Base-by-base conservation (phyloP, 2,329 filamentous ascomycete species). In the Alternaria dauci region DNA sequence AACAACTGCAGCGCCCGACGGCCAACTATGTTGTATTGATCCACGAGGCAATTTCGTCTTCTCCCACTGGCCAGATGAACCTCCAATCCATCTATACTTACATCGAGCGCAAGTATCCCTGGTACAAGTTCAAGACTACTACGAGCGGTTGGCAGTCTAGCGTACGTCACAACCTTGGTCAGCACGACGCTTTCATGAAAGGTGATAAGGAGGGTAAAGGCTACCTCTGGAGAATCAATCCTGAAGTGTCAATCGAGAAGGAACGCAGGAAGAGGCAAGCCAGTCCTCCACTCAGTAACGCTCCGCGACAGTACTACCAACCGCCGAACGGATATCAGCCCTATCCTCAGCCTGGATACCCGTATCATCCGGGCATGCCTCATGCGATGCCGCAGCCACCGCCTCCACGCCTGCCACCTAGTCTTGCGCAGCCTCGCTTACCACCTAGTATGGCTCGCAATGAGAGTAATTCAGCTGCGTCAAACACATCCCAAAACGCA, bases 1-100 rank as follows among this genome's bases (percentile, higher is more conserved):
- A 93, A 71, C 89, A 93, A 78, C 82, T 93, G 52, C 87, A 88
- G 59, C 91, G 92, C 76, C 88, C 88, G 2, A 83, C 82, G 4
- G 83, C 85, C 61, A 89, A 88, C 34, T 90, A 89, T 69, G 86
- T 88, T 8, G 83, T 87, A 26, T 82, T 89, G 42, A 87, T 89
- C 54, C 87, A 88, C 67, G 87, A 89, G 71, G 84, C 85, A 14
- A 82, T 90, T 30, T 83, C 85, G 2, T 84, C 86, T 38, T 84
- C 86, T 38, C 80, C 80, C 28, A 84, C 80, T 20, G 82, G 82
- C 6, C 83, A 85, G 58, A 87, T 89, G 81, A 88, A 88, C 47
- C 78, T 90, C 30, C 88, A 89, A 70, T 86, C 89, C 69, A 89
- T 90, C 44, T 90, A 90, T 73, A 84, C 86, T 64, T 85, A 86